Evolutionary conservation across 331 rosid genomes (phyloP).

Genomic region (Pyrus hybrid): DNA sequence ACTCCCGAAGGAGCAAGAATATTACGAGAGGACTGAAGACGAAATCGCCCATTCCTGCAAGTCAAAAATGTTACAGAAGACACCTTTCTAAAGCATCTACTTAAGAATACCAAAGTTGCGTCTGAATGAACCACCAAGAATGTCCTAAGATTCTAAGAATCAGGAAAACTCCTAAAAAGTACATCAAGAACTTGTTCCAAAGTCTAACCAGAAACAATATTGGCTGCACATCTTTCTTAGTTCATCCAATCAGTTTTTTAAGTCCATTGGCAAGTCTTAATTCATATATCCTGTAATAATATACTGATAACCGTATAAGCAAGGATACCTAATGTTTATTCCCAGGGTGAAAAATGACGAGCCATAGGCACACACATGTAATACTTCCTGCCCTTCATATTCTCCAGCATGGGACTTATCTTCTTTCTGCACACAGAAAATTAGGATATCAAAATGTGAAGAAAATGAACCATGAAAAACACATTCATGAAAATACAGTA

Average conservation of each 20-base stretch:
- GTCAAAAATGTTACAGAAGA: slow-evolving; percentile 15
- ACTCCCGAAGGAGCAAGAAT: slow-evolving; percentile 42
- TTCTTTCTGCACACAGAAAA: slow-evolving; percentile 49
- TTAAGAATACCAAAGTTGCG: background rate
- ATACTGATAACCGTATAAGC: background rate
- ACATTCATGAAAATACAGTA: slow-evolving; percentile 2
- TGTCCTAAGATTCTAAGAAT: background rate
- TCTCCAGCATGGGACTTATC: slow-evolving; percentile 34
- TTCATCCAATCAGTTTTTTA: background rate
- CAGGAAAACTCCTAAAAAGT: background rate
- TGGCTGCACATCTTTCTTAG: background rate
- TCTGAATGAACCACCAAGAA: background rate
- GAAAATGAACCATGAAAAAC: slow-evolving; percentile 2
- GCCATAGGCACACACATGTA: slow-evolving; percentile 82
- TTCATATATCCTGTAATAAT: background rate
- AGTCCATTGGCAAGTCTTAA: background rate
- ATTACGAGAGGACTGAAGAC: slow-evolving; percentile 74
- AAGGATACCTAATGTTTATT: slow-evolving; percentile 72
- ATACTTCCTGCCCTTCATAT: slow-evolving; percentile 70
- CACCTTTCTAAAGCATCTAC: background rate
- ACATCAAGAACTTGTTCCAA: background rate
- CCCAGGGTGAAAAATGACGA: slow-evolving; percentile 80
- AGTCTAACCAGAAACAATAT: background rate
- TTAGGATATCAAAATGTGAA: background rate
- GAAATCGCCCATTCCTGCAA: slow-evolving; percentile 88